These are phyloP conservation scores for Ulmus americana DNA, from an alignment of 331 rosid genomes.

Conservation along the genomic window DNA sequence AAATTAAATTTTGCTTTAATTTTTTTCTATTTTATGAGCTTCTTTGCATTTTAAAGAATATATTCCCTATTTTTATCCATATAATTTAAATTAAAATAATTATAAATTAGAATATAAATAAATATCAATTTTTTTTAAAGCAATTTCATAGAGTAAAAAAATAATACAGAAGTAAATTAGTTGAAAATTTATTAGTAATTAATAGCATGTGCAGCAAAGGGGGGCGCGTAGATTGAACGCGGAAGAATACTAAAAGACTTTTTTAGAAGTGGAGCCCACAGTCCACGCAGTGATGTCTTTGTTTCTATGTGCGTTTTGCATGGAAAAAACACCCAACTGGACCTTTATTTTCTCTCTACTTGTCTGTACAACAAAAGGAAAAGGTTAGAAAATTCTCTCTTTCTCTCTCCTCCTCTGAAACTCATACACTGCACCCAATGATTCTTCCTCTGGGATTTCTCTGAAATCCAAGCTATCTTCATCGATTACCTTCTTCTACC, in stretches of 20 bases:
- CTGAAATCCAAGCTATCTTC: slow-evolving; percentile 25
- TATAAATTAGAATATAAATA: too few relatives aligned
- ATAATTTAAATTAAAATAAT: too few relatives aligned
- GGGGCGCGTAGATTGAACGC: slow-evolving; percentile 28
- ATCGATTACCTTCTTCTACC: too few relatives aligned
- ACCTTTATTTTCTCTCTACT: neutral
- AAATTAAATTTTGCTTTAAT: too few relatives aligned
- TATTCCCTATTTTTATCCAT: too few relatives aligned
- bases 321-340: slow-evolving; percentile 19
- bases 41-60: too few relatives aligned
- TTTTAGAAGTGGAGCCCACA: slow-evolving; percentile 26
- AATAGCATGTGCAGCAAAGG: neutral
- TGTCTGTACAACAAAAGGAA: neutral
- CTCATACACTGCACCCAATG: slow-evolving; percentile 26
- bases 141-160: too few relatives aligned
- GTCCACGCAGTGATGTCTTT: slow-evolving; percentile 25
- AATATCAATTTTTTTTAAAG: too few relatives aligned
- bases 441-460: slow-evolving; percentile 20
- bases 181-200: too few relatives aligned
- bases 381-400: slow-evolving; percentile 7
- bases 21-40: too few relatives aligned
- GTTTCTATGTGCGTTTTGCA: slow-evolving; percentile 35
- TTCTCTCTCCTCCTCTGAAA: slow-evolving; percentile 16
- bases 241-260: neutral
- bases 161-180: too few relatives aligned